A percentile compares a stretch with the other conserved stretches of the same genome.
phyloP scores from a whole-genome alignment of 495 filamentous ascomycete species.

The Physcia stellaris region DNA sequence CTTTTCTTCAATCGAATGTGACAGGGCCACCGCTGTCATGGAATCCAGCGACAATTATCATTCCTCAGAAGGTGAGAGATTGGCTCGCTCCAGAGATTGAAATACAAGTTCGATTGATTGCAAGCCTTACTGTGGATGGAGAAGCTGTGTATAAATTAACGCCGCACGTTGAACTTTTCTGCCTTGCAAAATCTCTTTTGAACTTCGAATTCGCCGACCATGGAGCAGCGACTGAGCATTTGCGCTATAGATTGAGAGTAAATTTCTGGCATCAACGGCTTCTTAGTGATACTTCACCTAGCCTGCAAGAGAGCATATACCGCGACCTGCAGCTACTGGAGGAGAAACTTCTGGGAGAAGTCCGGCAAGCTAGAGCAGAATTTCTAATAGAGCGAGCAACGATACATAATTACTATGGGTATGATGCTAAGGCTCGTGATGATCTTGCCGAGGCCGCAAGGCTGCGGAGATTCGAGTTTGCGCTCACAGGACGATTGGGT shows the following conservation, averaged over 20 bases:
- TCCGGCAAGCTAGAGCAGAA: conserved; percentile 35
- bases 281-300: conserved; percentile 61
- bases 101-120: conserved; percentile 39
- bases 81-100: conserved; percentile 16
- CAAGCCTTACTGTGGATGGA: conserved; percentile 64
- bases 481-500: conserved; percentile 70
- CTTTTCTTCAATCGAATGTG: conserved; percentile 85
- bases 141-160: conserved; percentile 75
- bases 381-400: conserved; percentile 71
- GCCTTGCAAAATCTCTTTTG: conserved; percentile 58
- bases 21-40: conserved; percentile 70
- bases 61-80: conserved; percentile 28
- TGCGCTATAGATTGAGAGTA: conserved; percentile 45
- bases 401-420: conserved; percentile 73
- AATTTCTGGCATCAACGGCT: conserved; percentile 83
- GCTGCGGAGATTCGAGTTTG: conserved; percentile 61
- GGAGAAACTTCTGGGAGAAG: conserved; percentile 24
- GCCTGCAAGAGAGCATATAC: conserved; percentile 45
- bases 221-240: not conserved
- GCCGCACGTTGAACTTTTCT: conserved; percentile 68
- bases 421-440: conserved; percentile 58
- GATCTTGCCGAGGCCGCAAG: conserved; percentile 53
- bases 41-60: conserved; percentile 34
- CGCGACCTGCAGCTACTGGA: conserved; percentile 30
- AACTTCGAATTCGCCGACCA: conserved; percentile 27